These are phyloP conservation scores for Neurospora sp. DNA, from an alignment of 495 filamentous ascomycete genomes.

Conservation along the genomic window DNA sequence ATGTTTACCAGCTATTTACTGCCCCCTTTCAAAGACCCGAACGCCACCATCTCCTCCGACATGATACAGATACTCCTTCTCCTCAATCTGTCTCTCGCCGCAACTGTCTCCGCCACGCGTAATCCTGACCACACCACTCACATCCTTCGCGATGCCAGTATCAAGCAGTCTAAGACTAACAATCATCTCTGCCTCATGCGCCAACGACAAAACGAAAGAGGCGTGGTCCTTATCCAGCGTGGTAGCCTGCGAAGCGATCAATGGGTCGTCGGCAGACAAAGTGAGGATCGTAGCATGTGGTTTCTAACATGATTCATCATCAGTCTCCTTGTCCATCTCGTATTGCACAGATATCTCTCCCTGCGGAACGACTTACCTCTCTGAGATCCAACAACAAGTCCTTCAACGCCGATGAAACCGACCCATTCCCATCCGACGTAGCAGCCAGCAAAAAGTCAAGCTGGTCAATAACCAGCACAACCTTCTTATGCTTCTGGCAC, in stretches of 20 bases:
- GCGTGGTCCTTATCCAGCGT: conserved; percentile 60
- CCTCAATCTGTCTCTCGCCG: conserved; percentile 28
- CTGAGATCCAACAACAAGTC: conserved; percentile 40
- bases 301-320: conserved; percentile 22
- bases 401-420: conserved; percentile 16
- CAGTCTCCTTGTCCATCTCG: not conserved
- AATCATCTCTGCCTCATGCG: conserved; percentile 61
- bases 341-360: not conserved
- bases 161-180: conserved; percentile 66
- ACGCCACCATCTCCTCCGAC: conserved; percentile 69
- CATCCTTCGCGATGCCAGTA: conserved; percentile 78
- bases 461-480: conserved; percentile 45
- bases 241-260: conserved; percentile 49
- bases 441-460: conserved; percentile 47
- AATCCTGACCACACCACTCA: conserved; percentile 79
- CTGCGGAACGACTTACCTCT: conserved; percentile 33
- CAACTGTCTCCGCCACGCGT: conserved; percentile 40
- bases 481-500: conserved; percentile 11
- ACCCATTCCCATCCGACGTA: conserved; percentile 19
- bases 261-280: conserved; percentile 57
- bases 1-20: conserved; percentile 11
- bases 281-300: conserved; percentile 55
- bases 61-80: conserved; percentile 72
- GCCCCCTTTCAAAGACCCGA: conserved; percentile 68
- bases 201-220: conserved; percentile 54